Percentiles rank a stretch among this genome's conserved stretches.
Conservation (phyloP, 2,329 filamentous ascomycete genomes). For the Colletotrichum musicola region DNA sequence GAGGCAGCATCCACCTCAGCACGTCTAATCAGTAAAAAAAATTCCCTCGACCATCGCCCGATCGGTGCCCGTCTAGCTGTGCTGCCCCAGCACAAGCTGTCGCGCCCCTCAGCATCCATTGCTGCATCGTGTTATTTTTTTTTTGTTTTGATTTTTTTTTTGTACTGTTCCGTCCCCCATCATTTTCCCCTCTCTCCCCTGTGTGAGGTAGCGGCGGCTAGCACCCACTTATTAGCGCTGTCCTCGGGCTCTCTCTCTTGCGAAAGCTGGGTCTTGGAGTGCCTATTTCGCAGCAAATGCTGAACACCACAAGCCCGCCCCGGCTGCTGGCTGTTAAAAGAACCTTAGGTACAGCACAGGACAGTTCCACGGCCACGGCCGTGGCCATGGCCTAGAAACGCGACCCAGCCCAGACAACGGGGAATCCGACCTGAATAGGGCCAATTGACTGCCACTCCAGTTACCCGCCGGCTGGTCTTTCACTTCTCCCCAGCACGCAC, state of each 20-base stretch:
- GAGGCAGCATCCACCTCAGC: constrained; percentile 35
- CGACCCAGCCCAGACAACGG: background rate
- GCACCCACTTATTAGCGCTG: too few relatives aligned
- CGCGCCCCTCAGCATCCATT: constrained; percentile 16
- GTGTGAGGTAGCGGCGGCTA: too few relatives aligned
- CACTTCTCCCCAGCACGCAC: background rate
- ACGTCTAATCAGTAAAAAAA: constrained; percentile 34
- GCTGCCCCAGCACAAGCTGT: constrained; percentile 1
- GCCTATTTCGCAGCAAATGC: background rate
- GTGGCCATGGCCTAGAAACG: background rate
- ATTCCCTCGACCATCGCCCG: constrained; percentile 25
- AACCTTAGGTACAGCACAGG: constrained; percentile 6
- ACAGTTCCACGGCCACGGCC: background rate
- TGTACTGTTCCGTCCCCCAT: too few relatives aligned
- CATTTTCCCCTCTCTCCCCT: too few relatives aligned
- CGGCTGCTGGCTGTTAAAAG: background rate
- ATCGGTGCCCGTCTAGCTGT: constrained; percentile 19
- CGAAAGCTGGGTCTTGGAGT: background rate
- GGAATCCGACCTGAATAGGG: too few relatives aligned
- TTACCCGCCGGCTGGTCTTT: background rate
- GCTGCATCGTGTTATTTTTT: background rate
- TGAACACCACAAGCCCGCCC: background rate
- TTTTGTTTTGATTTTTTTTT: background rate
- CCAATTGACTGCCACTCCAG: background rate
- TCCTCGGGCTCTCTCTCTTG: constrained; percentile 5